Conservation (phyloP, 805 yeast genomes). For the Wickerhamomyces rabaulensis region DNA sequence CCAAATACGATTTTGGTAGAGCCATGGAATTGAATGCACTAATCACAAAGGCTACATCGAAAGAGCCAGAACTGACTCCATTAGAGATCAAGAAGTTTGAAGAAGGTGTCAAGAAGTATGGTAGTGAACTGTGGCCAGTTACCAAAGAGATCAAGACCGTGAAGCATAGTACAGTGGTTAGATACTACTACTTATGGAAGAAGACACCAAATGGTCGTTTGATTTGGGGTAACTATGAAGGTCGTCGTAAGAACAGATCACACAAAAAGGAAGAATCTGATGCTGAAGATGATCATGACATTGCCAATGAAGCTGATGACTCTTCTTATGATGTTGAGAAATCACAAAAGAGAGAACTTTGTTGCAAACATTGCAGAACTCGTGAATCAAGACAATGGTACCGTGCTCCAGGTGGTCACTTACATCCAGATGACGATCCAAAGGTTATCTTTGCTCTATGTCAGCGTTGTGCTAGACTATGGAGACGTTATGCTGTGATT, state of each 20-base stretch:
- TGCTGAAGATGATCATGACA: conserved; percentile 17
- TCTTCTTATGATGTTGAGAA: conserved; percentile 61
- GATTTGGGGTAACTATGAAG: conserved; percentile 81
- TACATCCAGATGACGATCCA: conserved; percentile 27
- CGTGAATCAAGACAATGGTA: conserved; percentile 58
- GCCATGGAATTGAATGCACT: conserved; percentile 43
- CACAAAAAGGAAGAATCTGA: conserved; percentile 16
- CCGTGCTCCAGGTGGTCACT: conserved; percentile 55
- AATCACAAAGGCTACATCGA: conserved; percentile 52
- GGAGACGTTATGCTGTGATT: conserved; percentile 83
- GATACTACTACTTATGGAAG: conserved; percentile 90
- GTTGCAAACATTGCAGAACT: conserved; percentile 72
- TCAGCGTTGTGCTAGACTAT: conserved; percentile 78
- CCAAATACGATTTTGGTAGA: conserved; percentile 41
- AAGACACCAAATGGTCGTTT: conserved; percentile 68
- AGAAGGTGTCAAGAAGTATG: conserved; percentile 63
- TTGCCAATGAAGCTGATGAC: conserved; percentile 50
- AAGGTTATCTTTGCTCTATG: conserved; percentile 60
- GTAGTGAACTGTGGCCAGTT: conserved; percentile 76
- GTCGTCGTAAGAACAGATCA: conserved; percentile 58
- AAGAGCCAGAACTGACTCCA: conserved; percentile 70
- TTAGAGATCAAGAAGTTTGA: conserved; percentile 70
- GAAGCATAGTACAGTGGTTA: conserved; percentile 70
- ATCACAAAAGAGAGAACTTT: conserved; percentile 36
- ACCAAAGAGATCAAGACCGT: conserved; percentile 68